Base-by-base conservation (phyloP, 805 yeast species). In the Yarrowia osloensis region DNA sequence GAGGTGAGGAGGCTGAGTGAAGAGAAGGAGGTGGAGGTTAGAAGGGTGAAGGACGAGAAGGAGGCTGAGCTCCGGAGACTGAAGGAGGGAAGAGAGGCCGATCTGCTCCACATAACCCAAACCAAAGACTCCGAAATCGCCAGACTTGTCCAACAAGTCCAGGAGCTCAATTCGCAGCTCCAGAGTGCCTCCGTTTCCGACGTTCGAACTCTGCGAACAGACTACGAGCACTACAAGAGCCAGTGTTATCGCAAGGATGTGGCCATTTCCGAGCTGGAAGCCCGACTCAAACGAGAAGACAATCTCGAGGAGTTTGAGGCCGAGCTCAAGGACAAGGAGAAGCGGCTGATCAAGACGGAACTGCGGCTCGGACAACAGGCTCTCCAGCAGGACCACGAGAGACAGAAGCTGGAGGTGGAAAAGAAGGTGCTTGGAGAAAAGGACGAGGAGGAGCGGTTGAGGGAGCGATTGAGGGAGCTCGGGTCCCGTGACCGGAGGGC, bases 281-380 rank as follows among this genome's bases (percentile, higher is more conserved):
- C 54, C 9, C 12, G 33, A 11, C 12, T 61, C 13, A n/a, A 29
- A 3, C 29, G 24, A 8, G 54, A 61, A 22, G 24, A 19, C 8
- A 13, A 22, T 2, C 29, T 61, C 22, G 54, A 61, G 6, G 24
- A 44, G 24, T 24, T 44, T 11, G 66, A 42, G 8, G 12, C 11
- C 13, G 24, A 31, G 4, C 40, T 61, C 13, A 35, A 21, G 22
- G 66, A 44, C 4, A 42, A 29, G 33, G 54, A 44, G n/a, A 24
- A 44, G 13, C 31, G 54, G 9, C 54, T 44, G 21, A 21, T 37
- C 19, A 28, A 39, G 37, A 57, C 63, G 3, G 63, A 57, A 9
- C 26, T 39, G 12, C 49, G 63, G 13, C 31, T 57, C 3, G 63
- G 63, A 40, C 66, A 61, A 19, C 66, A 44, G 44, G 40, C 44